Conservation (phyloP, 2,329 filamentous ascomycete species). For the Ceratocystis diversiconidia region DNA sequence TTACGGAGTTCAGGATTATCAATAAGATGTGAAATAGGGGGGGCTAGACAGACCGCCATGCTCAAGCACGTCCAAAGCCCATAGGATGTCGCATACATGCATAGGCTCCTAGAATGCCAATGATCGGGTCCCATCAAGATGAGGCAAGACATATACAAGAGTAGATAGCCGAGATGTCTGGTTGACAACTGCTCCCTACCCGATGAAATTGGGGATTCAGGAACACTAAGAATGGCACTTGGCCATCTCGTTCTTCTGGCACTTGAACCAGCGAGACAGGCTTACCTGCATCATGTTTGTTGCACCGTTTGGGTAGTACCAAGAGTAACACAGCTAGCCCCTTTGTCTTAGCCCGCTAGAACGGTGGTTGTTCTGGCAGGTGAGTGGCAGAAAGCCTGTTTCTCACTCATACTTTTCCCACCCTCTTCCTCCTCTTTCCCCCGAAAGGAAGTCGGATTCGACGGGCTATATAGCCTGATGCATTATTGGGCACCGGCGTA, state of each 20-base stretch:
- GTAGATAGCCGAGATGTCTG: neutral
- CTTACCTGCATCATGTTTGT: neutral
- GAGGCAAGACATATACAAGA: neutral
- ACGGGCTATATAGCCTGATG: neutral
- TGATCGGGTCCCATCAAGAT: neutral
- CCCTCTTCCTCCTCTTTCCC: neutral
- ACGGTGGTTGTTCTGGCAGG: neutral
- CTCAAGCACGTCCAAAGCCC: neutral
- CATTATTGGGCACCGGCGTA: neutral
- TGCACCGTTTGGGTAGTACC: neutral
- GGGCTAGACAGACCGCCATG: neutral
- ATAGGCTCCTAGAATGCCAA: neutral
- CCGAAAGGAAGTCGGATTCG: neutral
- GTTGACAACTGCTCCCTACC: neutral
- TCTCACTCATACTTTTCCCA: neutral
- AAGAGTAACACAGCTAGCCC: neutral
- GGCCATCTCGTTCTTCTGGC: neutral
- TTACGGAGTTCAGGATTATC: no score
- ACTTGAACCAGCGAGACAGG: neutral
- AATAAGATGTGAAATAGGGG: neutral
- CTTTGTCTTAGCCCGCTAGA: neutral
- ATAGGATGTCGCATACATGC: neutral
- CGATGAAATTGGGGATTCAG: neutral
- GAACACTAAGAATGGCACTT: neutral
- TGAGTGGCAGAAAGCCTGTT: neutral